A percentile compares a stretch with the other conserved stretches of the same genome.
These are phyloP conservation scores for Pyrus hybrid DNA, from an alignment of 331 rosid genomes.

Conservation along the genomic window DNA sequence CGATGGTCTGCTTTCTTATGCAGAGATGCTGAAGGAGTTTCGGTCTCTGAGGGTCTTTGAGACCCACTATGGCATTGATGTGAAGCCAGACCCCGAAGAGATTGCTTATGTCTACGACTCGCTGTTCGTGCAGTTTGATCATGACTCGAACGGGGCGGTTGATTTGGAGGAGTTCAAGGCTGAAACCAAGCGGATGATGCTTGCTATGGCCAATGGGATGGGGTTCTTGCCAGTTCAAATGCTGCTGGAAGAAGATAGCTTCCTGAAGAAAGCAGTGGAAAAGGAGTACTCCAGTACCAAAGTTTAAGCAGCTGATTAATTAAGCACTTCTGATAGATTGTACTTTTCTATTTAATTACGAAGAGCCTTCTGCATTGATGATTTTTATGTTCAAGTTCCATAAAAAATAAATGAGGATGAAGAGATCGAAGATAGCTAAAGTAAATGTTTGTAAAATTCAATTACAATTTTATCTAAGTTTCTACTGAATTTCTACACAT, in stretches of 20 bases:
- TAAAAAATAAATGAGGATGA: not conserved
- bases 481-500: not conserved
- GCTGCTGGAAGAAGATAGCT: constrained; percentile 56
- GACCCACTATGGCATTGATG: constrained; percentile 33
- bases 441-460: not conserved
- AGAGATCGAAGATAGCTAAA: not conserved
- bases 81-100: constrained; percentile 29
- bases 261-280: constrained; percentile 62
- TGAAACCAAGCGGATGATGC: constrained; percentile 66
- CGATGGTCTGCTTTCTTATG: constrained; percentile 43
- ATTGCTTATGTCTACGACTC: constrained; percentile 45
- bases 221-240: constrained; percentile 69
- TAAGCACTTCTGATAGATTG: not conserved
- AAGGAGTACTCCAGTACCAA: constrained; percentile 22
- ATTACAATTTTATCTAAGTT: not conserved
- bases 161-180: constrained; percentile 60
- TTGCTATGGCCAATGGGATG: constrained; percentile 67
- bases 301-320: constrained; percentile 6
- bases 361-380: not conserved
- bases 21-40: constrained; percentile 71
- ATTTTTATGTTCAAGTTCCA: not conserved
- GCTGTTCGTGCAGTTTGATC: constrained; percentile 52
- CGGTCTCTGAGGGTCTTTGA: constrained; percentile 54
- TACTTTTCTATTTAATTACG: not conserved
- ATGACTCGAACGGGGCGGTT: constrained; percentile 46